Percentiles rank a stretch among this genome's conserved stretches.
Conservation (phyloP, 176 grass and related monocot genomes). For the Tillandsia leiboldiana region DNA sequence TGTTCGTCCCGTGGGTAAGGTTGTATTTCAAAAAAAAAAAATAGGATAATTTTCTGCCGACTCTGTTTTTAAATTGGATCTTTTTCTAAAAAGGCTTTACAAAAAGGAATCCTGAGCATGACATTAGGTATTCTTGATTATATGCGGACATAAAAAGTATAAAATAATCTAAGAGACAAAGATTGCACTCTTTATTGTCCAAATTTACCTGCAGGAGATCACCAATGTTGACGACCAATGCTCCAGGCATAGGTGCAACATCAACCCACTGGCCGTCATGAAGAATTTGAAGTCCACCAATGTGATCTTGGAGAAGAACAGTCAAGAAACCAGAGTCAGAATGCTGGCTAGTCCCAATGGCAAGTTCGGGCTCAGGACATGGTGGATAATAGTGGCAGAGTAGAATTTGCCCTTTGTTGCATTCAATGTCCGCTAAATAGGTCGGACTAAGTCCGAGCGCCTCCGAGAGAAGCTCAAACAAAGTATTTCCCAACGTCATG, state of each 20-base stretch:
- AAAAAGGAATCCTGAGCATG: too few relatives aligned
- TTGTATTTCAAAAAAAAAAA: too few relatives aligned
- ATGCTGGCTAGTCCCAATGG: constrained; percentile 47
- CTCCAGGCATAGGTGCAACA: constrained; percentile 22
- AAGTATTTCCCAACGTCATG: constrained; percentile 30
- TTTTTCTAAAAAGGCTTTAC: too few relatives aligned
- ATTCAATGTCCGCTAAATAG: constrained; percentile 47
- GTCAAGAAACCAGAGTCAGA: constrained; percentile 51
- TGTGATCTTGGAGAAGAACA: constrained; percentile 46
- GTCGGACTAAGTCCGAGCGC: constrained; percentile 40
- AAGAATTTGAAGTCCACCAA: constrained; percentile 49
- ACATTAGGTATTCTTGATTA: too few relatives aligned
- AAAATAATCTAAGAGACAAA: background rate
- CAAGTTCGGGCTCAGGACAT: constrained; percentile 51
- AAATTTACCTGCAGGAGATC: constrained; percentile 47
- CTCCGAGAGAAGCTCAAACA: constrained; percentile 48
- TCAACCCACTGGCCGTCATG: constrained; percentile 41
- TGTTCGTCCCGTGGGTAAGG: too few relatives aligned
- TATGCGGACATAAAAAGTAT: background rate
- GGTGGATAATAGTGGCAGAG: constrained; percentile 57
- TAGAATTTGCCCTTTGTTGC: constrained; percentile 42
- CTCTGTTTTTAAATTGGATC: too few relatives aligned
- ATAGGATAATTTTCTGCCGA: too few relatives aligned
- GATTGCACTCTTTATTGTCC: background rate
- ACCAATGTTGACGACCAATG: constrained; percentile 41